phyloP scores from a whole-genome alignment of 805 yeast genomes.

The Torulaspora indica region DNA sequence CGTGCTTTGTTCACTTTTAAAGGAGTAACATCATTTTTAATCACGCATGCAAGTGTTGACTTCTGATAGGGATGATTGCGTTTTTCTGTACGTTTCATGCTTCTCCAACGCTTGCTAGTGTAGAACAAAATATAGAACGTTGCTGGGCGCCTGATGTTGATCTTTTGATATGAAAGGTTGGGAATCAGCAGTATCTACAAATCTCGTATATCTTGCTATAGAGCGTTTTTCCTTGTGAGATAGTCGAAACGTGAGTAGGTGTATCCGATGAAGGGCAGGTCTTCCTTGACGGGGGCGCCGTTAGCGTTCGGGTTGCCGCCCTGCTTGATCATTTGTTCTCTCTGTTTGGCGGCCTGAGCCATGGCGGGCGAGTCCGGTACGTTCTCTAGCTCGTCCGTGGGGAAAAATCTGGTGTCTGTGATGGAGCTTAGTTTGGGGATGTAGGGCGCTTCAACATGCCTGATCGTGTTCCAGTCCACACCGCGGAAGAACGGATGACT shows the following conservation, averaged over 20 bases:
- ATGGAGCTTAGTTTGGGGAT: constrained; percentile 87
- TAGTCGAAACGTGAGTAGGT: constrained; percentile 94
- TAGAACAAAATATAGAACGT: constrained; percentile 34
- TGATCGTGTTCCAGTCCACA: constrained; percentile 88
- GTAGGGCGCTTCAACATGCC: constrained; percentile 88
- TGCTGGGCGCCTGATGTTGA: constrained; percentile 44
- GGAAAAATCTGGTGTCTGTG: constrained; percentile 96
- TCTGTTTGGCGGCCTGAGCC: constrained; percentile 60
- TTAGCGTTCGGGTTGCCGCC: constrained; percentile 43
- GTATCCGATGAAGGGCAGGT: constrained; percentile 94
- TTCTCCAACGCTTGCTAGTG: constrained; percentile 23
- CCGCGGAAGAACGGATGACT: constrained; percentile 90
- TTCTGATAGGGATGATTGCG: constrained; percentile 11
- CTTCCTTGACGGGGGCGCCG: constrained; percentile 53
- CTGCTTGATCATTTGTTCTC: constrained; percentile 48
- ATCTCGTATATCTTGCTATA: constrained; percentile 19
- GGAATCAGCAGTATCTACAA: constrained; percentile 42
- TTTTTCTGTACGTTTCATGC: constrained; percentile 14
- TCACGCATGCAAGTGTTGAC: constrained; percentile 20
- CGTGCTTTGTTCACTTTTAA: constrained; percentile 1
- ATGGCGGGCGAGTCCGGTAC: constrained; percentile 86
- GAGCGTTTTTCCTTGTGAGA: constrained; percentile 65
- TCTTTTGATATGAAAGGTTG: constrained; percentile 32
- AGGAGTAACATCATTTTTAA: constrained; percentile 29
- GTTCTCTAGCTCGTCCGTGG: constrained; percentile 92